phyloP scores from a whole-genome alignment of 345 rosid species.

The Camelina hispida region DNA sequence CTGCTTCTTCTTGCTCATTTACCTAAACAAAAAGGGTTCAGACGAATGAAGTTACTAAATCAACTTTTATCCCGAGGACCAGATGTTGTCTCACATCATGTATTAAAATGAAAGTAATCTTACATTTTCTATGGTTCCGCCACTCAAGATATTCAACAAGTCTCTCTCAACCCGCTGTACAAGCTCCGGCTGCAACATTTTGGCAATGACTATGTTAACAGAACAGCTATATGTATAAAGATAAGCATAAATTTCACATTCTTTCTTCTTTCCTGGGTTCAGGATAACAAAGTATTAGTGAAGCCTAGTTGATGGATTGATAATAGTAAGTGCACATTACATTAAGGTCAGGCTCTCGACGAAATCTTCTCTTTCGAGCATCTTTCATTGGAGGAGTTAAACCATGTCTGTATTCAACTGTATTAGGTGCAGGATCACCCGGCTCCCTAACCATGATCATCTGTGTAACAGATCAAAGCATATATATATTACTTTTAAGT shows the following conservation, averaged over 20 bases:
- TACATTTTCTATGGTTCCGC: slow-evolving; percentile 76
- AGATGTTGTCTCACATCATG: too few relatives aligned
- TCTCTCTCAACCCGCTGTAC: slow-evolving; percentile 90
- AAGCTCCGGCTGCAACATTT: slow-evolving; percentile 86
- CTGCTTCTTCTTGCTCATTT: slow-evolving; percentile 72
- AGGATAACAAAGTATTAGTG: background rate
- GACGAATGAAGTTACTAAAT: too few relatives aligned
- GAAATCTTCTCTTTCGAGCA: slow-evolving; percentile 94
- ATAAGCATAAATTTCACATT: too few relatives aligned
- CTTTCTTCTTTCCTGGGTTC: too few relatives aligned
- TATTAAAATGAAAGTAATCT: slow-evolving; percentile 30
- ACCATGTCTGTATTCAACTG: slow-evolving; percentile 89
- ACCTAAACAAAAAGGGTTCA: slow-evolving; percentile 47
- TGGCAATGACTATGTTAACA: slow-evolving; percentile 17
- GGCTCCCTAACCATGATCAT: slow-evolving; percentile 96
- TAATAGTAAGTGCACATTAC: slow-evolving; percentile 47
- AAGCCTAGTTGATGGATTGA: background rate
- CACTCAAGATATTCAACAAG: slow-evolving; percentile 88
- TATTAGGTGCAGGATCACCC: slow-evolving; percentile 76
- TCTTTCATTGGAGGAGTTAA: slow-evolving; percentile 97
- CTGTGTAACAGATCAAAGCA: slow-evolving; percentile 46
- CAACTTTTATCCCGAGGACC: too few relatives aligned
- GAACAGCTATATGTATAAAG: background rate
- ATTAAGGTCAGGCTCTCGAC: slow-evolving; percentile 96
- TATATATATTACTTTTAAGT: background rate